phyloP scores from a whole-genome alignment of 2,329 filamentous ascomycete genomes.

The Dichotomopilus funicola region DNA sequence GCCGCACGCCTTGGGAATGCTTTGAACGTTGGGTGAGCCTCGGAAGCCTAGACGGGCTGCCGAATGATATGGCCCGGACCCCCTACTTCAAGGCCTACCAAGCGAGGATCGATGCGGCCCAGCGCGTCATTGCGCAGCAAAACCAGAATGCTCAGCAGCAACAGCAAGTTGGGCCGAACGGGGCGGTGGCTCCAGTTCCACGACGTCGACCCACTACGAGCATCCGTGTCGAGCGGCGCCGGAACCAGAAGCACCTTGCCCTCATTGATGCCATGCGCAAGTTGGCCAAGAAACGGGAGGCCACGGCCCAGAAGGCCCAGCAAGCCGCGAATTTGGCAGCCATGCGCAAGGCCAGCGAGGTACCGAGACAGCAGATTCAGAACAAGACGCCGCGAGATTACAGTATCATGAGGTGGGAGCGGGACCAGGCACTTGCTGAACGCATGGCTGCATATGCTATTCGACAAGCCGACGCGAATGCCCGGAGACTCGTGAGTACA shows the following conservation, averaged over 20 bases:
- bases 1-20: slow-evolving; percentile 95
- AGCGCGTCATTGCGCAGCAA: slow-evolving; percentile 47
- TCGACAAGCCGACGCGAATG: slow-evolving; percentile 30
- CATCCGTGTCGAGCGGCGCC: slow-evolving; percentile 76
- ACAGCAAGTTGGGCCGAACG: slow-evolving; percentile 30
- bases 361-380: slow-evolving; percentile 36
- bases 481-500: slow-evolving; percentile 29
- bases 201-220: slow-evolving; percentile 70
- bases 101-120: slow-evolving; percentile 52
- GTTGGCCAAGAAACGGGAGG: slow-evolving; percentile 87
- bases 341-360: slow-evolving; percentile 73
- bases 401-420: slow-evolving; percentile 80
- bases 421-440: slow-evolving; percentile 63
- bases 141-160: slow-evolving; percentile 42
- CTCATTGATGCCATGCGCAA: slow-evolving; percentile 95
- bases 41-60: slow-evolving; percentile 82
- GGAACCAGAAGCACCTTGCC: slow-evolving; percentile 78
- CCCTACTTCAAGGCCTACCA: slow-evolving; percentile 81
- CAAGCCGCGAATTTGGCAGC: slow-evolving; percentile 70
- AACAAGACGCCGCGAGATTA: slow-evolving; percentile 84
- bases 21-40: slow-evolving; percentile 95
- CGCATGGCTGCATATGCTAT: slow-evolving; percentile 43
- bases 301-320: slow-evolving; percentile 76
- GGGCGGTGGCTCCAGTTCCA: slow-evolving; percentile 43
- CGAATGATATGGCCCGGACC: slow-evolving; percentile 89